Evolutionary conservation across 164 flowering plant genomes (phyloP), one percentile per base, ranked within the genome.

Genomic region (Chimonanthus praecox): DNA sequence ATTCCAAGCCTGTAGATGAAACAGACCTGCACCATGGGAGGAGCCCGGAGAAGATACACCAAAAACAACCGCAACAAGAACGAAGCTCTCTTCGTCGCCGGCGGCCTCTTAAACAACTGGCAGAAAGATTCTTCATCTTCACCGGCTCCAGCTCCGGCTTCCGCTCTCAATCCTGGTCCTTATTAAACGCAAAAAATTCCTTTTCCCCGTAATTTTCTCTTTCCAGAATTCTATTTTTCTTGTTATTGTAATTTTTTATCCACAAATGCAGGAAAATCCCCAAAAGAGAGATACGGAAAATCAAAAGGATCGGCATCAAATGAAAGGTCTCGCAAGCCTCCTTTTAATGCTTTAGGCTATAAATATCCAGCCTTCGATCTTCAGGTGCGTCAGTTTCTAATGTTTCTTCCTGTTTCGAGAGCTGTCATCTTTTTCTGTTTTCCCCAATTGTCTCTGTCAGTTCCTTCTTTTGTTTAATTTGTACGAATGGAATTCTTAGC

Each of bases 51-150:
- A 78, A 80, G 64, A 80, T 70, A 47, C 15, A 33, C 7, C 65
- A 75, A 71, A 20, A 63, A 67, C 47, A 47, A 46, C 33, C 33
- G 16, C 58, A 47, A 43, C 1, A 61, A 72, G 9, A 65, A 49
- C 20, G 71, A 81, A 48, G 75, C 73, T 69, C 81, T 85, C 60
- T 90, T 90, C 71, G 86, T 90, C 15, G 87, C 80, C 60, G 89
- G 90, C 11, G 95, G 92, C 49, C 10, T 84, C 47, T 81, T 90
- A 48, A 67, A 84, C 21, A 89, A 90, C 81, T 88, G 89, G 82
- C 67, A 73, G 7, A 73, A 71, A 46, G 68, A 73, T 44, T 21
- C 60, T 77, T 63, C 48, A 71, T 43, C 51, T 49, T 68, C 73
- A 16, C 77, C 81, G 51, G 33, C 51, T 15, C 51, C 74, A 33